phyloP scores from a whole-genome alignment of 108 stramenopile genomes.

The Schizochytrium sp. region DNA sequence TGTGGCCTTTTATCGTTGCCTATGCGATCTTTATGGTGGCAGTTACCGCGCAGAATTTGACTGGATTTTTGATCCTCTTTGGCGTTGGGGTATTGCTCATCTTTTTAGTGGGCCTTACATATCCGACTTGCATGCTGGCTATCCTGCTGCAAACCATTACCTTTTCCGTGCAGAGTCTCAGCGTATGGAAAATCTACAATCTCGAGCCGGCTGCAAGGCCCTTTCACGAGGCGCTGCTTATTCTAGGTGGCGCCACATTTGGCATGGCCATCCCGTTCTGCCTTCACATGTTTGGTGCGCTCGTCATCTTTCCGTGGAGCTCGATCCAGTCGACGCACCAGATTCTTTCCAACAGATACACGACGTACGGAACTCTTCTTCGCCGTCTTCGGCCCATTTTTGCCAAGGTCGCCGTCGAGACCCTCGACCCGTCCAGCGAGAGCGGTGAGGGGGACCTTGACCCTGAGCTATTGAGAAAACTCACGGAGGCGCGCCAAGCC shows the following conservation, averaged over 20 bases:
- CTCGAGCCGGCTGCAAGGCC: background rate
- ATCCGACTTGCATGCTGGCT: background rate
- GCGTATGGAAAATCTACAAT: background rate
- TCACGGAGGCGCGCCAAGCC: background rate
- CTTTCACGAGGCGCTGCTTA: background rate
- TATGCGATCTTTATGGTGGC: background rate
- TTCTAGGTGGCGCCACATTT: background rate
- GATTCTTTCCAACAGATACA: background rate
- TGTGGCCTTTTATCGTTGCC: background rate
- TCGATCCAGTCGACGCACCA: background rate
- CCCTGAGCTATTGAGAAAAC: background rate
- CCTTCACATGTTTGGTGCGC: background rate
- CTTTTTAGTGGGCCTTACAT: background rate
- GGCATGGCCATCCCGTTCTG: background rate
- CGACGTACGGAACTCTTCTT: background rate
- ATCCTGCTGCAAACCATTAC: background rate
- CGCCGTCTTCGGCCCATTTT: background rate
- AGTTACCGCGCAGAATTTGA: background rate
- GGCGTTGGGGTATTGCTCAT: background rate
- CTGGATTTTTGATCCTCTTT: background rate
- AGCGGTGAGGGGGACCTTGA: background rate
- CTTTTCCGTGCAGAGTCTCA: background rate
- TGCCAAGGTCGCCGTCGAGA: background rate
- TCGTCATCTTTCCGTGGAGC: background rate
- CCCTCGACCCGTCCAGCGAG: background rate